Evolutionary conservation across 176 grass and related monocot species (phyloP).

Genomic region (Carex parvula): DNA sequence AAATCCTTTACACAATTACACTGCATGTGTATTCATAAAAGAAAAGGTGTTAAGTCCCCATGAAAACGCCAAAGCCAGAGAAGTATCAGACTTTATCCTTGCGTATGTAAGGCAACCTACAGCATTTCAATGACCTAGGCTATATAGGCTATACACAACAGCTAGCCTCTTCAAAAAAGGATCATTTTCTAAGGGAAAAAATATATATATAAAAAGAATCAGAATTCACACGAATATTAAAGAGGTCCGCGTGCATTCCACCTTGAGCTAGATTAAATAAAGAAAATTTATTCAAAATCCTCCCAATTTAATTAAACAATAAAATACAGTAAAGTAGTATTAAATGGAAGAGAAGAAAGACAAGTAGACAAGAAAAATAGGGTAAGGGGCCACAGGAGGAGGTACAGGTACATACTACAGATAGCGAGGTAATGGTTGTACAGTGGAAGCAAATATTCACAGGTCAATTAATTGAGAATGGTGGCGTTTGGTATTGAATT

Average conservation of each 20-base stretch:
- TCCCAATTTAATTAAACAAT: background rate
- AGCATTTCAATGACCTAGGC: background rate
- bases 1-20: background rate
- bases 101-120: slow-evolving; percentile 26
- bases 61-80: slow-evolving; percentile 4
- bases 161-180: background rate
- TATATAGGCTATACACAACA: background rate
- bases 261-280: too few relatives aligned
- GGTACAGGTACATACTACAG: background rate
- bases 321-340: background rate
- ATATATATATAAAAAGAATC: background rate
- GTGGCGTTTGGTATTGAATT: slow-evolving; percentile 18
- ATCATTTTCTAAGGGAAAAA: background rate
- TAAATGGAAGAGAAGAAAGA: background rate
- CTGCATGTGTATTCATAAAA: slow-evolving; percentile 3
- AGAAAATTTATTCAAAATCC: too few relatives aligned
- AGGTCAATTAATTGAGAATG: slow-evolving; percentile 11
- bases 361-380: background rate
- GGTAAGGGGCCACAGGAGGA: background rate
- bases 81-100: background rate
- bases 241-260: too few relatives aligned
- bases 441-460: slow-evolving; percentile 17
- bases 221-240: too few relatives aligned
- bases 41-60: background rate
- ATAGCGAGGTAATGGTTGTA: background rate